Conservation (phyloP, 2,329 filamentous ascomycete species). For the Ciborinia camelliae region DNA sequence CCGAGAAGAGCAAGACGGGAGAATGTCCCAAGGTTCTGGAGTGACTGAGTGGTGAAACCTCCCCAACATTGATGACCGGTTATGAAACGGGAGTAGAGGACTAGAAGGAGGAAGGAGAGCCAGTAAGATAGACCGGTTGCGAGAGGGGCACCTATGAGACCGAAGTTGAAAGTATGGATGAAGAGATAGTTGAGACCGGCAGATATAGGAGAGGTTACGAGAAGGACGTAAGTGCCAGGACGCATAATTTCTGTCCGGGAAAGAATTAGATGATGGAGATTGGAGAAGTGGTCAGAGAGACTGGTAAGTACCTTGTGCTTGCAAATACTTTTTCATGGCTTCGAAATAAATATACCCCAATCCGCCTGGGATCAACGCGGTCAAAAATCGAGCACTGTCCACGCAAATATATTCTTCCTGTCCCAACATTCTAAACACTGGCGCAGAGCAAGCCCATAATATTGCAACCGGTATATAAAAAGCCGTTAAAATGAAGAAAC, state of each 20-base stretch:
- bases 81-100: conserved; percentile 69
- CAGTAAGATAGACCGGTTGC: conserved; percentile 85
- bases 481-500: conserved; percentile 65
- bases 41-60: conserved; percentile 61
- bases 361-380: conserved; percentile 72
- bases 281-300: conserved; percentile 52
- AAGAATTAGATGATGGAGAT: not conserved
- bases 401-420: conserved; percentile 75
- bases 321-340: conserved; percentile 79
- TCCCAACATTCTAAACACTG: conserved; percentile 68
- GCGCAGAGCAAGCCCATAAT: conserved; percentile 73
- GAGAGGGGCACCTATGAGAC: conserved; percentile 74
- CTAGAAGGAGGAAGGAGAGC: conserved; percentile 73
- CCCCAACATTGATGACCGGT: conserved; percentile 76
- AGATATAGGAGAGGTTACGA: conserved; percentile 80
- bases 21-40: conserved; percentile 68
- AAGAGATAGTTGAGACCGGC: conserved; percentile 77
- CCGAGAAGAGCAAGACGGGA: conserved; percentile 71
- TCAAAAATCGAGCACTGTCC: conserved; percentile 70
- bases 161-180: conserved; percentile 67
- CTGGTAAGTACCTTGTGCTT: conserved; percentile 68
- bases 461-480: conserved; percentile 72
- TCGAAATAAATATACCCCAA: conserved; percentile 88
- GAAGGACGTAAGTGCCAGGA: conserved; percentile 76
- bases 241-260: conserved; percentile 58